Base-by-base conservation (phyloP, 768 basidiomycete species). In the Collybia nuda region DNA sequence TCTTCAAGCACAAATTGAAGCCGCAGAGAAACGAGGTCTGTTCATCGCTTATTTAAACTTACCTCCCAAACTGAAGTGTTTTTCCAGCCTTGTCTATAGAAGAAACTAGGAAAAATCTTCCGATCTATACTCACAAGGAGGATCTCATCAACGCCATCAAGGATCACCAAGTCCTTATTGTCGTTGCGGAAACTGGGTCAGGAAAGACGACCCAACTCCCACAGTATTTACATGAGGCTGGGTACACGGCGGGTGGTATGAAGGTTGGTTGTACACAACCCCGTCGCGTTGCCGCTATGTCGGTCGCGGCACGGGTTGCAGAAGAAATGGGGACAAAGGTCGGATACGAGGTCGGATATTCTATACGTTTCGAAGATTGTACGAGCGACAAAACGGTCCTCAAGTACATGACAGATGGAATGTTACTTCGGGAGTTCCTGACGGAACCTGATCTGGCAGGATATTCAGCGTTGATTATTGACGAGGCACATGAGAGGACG, bases 361-460 rank as follows among this genome's bases (percentile, higher is more conserved):
- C 95, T 28, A 99, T 99, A 59, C 92, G 97, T 26, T 99, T 99
- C 72, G 97, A 99, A 70, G 97, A 99, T 68, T 97, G 94, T 67
- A 99, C 97, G 17, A 97, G 93, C 74, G 94, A 98, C 77, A 98
- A 97, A 76, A 99, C 97, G 3, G 88, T 95, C 39, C 77, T 99
- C 62, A 98, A 99, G 71, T 99, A 99, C 71, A 97, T 99, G 97
- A 99, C 97, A 39, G 97, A 99, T 63, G 97, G 97, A 28, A 98
- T 99, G 97, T 77, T 99, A 22, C 73, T 98, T 40, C 82, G 97
- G 62, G 94, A 98, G 68, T 98, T 98, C 69, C 72, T 99, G 62
- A 98, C 97, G 8, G 97, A 99, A 67, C 97, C 97, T 0, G 93
- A 95, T 72, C 70, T 99, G 47, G 96, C 93, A 12, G 92, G 92